A percentile compares a stretch with the other conserved stretches of the same genome.
Evolutionary conservation across 352 stramenopile species (phyloP).

Genomic region (Globisporangium uncinulatum): DNA sequence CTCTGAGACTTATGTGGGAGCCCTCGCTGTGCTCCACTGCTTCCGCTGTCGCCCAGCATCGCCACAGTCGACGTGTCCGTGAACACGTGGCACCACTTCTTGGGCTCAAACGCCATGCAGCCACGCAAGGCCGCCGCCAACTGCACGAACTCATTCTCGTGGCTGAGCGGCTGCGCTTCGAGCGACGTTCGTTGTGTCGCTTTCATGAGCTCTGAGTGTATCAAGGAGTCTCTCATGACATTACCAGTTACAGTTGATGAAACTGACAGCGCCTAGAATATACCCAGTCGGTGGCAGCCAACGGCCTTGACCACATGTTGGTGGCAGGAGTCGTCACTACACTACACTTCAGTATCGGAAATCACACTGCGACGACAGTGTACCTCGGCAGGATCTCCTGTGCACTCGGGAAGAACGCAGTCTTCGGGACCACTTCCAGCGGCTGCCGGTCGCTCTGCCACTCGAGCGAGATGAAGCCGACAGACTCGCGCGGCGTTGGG

Average conservation of each 20-base stretch:
- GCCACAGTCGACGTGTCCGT: constrained; percentile 23
- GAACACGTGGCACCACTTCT: constrained; percentile 44
- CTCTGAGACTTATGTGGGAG: neutral
- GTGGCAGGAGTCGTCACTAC: neutral
- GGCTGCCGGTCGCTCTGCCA: constrained; percentile 27
- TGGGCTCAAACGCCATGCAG: constrained; percentile 56
- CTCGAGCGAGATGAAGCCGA: constrained; percentile 16
- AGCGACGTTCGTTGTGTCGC: neutral
- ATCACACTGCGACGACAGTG: constrained; percentile 12
- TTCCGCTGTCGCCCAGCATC: constrained; percentile 5
- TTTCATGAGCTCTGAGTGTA: neutral
- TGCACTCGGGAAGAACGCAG: constrained; percentile 16
- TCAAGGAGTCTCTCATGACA: too few relatives aligned
- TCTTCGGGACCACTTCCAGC: constrained; percentile 17
- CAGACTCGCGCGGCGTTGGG: constrained; percentile 5
- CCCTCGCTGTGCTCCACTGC: neutral
- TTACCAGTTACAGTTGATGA: too few relatives aligned
- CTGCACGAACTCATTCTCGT: constrained; percentile 36
- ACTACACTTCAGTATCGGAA: neutral
- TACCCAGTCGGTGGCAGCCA: too few relatives aligned
- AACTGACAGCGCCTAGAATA: too few relatives aligned
- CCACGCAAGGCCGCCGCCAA: constrained; percentile 36
- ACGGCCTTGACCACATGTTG: neutral
- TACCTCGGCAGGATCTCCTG: constrained; percentile 27
- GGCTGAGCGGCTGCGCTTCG: neutral